phyloP scores from a whole-genome alignment of 768 basidiomycete genomes.

The Ephemerocybe angulata region DNA sequence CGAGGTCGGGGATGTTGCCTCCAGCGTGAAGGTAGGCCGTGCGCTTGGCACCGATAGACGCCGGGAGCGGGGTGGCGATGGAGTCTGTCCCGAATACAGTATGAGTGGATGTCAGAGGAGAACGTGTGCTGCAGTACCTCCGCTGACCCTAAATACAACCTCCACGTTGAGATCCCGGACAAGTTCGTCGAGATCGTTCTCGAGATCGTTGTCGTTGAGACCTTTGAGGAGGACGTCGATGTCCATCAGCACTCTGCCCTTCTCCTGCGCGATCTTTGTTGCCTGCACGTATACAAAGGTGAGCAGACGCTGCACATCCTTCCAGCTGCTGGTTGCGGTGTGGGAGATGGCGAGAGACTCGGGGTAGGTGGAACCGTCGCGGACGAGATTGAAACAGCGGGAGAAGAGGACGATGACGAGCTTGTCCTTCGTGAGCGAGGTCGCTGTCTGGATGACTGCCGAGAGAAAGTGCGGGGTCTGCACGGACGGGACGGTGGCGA shows the following conservation, averaged over 20 bases:
- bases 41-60: conserved; percentile 35
- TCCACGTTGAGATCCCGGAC: conserved; percentile 32
- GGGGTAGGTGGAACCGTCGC: conserved; percentile 11
- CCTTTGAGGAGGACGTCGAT: conserved; percentile 73
- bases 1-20: conserved; percentile 17
- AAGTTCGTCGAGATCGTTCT: conserved; percentile 32
- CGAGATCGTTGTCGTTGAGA: conserved; percentile 39
- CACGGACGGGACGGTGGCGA: conserved; percentile 52
- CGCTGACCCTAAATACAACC: conserved; percentile 47
- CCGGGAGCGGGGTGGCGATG: conserved; percentile 40
- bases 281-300: conserved; percentile 85
- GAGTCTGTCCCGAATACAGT: conserved; percentile 28
- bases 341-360: conserved; percentile 36
- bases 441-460: conserved; percentile 49
- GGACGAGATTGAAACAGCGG: conserved; percentile 46
- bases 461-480: conserved; percentile 54
- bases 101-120: background rate
- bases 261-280: conserved; percentile 66
- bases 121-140: conserved; percentile 32
- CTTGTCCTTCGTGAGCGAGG: conserved; percentile 40
- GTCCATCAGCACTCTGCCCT: conserved; percentile 68
- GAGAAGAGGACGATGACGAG: conserved; percentile 68
- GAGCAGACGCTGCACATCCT: conserved; percentile 69
- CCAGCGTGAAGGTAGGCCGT: conserved; percentile 34
- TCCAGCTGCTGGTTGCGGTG: conserved; percentile 45